Evolutionary conservation across 805 yeast species (phyloP).

Genomic region (Candida koratica): DNA sequence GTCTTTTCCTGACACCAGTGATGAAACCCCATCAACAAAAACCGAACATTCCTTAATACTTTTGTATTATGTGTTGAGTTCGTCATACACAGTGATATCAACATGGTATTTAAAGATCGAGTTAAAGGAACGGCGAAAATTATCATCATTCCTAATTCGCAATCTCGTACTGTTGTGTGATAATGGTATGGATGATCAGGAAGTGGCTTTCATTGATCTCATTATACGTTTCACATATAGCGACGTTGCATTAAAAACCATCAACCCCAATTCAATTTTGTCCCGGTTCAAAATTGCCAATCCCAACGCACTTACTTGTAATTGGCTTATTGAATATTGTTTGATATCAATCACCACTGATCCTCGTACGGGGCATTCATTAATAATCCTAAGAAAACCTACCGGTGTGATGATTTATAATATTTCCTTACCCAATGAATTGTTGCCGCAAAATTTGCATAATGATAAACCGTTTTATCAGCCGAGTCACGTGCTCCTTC

Average conservation of each 20-base stretch:
- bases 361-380: constrained; percentile 47
- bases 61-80: constrained; percentile 55
- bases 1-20: constrained; percentile 48
- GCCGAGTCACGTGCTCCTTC: constrained; percentile 50
- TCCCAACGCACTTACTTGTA: constrained; percentile 21
- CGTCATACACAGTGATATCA: constrained; percentile 66
- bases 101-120: constrained; percentile 69
- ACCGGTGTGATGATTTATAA: constrained; percentile 55
- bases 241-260: constrained; percentile 52
- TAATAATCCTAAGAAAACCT: constrained; percentile 56
- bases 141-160: constrained; percentile 61
- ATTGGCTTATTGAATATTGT: constrained; percentile 62
- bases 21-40: constrained; percentile 51
- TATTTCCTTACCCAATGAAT: constrained; percentile 36
- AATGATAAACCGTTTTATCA: constrained; percentile 7
- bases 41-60: constrained; percentile 45
- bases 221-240: constrained; percentile 63
- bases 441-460: constrained; percentile 9
- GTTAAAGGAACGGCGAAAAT: constrained; percentile 50
- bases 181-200: constrained; percentile 45
- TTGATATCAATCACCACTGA: constrained; percentile 57
- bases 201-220: constrained; percentile 63
- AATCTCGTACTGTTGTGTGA: constrained; percentile 31
- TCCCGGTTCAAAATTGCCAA: constrained; percentile 9
- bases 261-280: constrained; percentile 16